Evolutionary conservation across 805 yeast species (phyloP).

Genomic region (Candida corydali): DNA sequence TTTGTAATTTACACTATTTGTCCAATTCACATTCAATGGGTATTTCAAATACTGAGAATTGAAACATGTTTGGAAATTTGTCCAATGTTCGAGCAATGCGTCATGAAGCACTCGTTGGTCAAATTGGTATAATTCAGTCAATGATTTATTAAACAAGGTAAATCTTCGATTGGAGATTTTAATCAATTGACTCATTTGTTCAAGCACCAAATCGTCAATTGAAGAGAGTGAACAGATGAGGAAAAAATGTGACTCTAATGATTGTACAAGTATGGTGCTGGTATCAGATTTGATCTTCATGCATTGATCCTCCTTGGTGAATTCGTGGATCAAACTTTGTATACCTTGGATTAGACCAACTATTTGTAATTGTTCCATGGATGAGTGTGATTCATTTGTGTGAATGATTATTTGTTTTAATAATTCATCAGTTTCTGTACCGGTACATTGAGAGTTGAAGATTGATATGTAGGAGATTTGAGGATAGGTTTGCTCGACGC

Average conservation of each 20-base stretch:
- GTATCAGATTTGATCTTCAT: conserved; percentile 22
- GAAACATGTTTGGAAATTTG: conserved; percentile 21
- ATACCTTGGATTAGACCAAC: conserved; percentile 37
- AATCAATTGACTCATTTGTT: conserved; percentile 23
- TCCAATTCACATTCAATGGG: conserved; percentile 29
- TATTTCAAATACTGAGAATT: conserved; percentile 18
- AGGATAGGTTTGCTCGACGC: conserved; percentile 9
- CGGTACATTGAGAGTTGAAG: conserved; percentile 27
- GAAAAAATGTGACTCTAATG: conserved; percentile 21
- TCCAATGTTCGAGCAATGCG: conserved; percentile 25
- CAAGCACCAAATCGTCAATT: conserved; percentile 16
- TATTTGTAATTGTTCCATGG: conserved; percentile 23
- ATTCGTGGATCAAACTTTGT: conserved; percentile 24
- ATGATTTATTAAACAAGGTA: conserved; percentile 23
- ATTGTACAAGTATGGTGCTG: conserved; percentile 22
- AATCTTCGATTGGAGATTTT: conserved; percentile 21
- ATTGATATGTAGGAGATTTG: conserved; percentile 21
- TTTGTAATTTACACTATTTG: conserved; percentile 28
- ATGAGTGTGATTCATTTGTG: conserved; percentile 10
- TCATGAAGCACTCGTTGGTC: conserved; percentile 14
- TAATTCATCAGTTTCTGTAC: conserved; percentile 27
- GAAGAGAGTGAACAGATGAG: conserved; percentile 25
- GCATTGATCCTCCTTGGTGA: conserved; percentile 13
- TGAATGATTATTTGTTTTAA: conserved; percentile 31
- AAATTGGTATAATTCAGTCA: conserved; percentile 15